phyloP scores from a whole-genome alignment of 1,284 basidiomycete species.

The Papiliotrema fonsecae region DNA sequence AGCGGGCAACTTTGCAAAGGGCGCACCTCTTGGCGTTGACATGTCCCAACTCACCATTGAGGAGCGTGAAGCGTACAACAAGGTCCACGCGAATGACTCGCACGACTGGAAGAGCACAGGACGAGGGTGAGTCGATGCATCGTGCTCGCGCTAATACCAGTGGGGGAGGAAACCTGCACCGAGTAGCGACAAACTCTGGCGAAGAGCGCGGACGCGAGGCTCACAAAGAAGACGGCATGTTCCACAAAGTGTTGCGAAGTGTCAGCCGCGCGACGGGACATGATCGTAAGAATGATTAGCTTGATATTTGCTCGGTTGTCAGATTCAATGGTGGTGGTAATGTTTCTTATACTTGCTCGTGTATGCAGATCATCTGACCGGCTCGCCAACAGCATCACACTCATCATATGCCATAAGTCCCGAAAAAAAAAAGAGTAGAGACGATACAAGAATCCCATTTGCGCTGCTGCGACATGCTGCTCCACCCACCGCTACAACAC shows the following conservation, averaged over 20 bases:
- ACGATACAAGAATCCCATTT: conserved; percentile 1
- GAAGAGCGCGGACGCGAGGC: conserved; percentile 26
- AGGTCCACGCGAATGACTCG: conserved; percentile 29
- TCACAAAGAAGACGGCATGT: conserved; percentile 28
- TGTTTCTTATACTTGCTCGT: too few species aligned
- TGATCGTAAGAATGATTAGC: neutral
- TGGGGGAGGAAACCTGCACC: conserved; percentile 35
- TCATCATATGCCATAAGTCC: neutral
- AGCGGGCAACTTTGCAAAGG: conserved; percentile 33
- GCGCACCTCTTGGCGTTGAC: conserved; percentile 21
- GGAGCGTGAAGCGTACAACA: conserved; percentile 39
- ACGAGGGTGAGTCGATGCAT: conserved; percentile 30
- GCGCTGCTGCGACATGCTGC: neutral
- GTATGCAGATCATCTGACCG: too few species aligned
- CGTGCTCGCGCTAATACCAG: conserved; percentile 11
- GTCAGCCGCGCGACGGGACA: conserved; percentile 36
- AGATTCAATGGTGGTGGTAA: too few species aligned
- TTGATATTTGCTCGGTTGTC: too few species aligned
- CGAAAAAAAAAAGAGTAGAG: neutral
- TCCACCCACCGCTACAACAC: neutral
- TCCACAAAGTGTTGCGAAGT: conserved; percentile 42
- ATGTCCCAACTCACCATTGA: conserved; percentile 30
- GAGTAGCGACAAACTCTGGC: conserved; percentile 16
- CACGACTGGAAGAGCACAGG: conserved; percentile 24
- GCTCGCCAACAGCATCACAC: neutral